Conservation (phyloP, 2,329 filamentous ascomycete genomes). For the Aspergillus bombycis region DNA sequence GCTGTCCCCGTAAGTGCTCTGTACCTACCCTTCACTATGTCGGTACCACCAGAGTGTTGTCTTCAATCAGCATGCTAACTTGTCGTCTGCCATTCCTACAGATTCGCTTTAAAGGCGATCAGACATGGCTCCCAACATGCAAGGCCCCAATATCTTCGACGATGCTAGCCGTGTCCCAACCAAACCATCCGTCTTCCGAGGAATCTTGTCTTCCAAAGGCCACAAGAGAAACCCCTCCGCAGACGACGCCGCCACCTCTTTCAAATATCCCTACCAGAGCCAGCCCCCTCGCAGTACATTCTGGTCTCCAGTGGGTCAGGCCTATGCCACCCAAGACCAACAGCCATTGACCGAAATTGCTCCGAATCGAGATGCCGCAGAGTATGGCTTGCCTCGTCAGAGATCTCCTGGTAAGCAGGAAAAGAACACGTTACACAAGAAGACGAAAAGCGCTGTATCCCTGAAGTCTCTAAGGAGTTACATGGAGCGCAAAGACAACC, state of each 20-base stretch:
- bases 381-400: constrained; percentile 28
- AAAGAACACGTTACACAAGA: constrained; percentile 52
- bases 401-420: constrained; percentile 44
- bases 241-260: constrained; percentile 29
- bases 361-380: constrained; percentile 39
- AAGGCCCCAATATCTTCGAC: constrained; percentile 41
- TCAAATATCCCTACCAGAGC: constrained; percentile 40
- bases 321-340: constrained; percentile 44
- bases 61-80: constrained; percentile 8
- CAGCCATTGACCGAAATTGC: constrained; percentile 43
- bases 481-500: constrained; percentile 50
- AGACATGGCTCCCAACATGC: constrained; percentile 37
- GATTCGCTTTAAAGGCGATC: constrained; percentile 36
- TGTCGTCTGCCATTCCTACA: constrained; percentile 9
- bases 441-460: constrained; percentile 58
- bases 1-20: constrained; percentile 21
- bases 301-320: constrained; percentile 52
- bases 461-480: constrained; percentile 52
- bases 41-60: background rate
- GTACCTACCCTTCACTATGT: constrained; percentile 12
- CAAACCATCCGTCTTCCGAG: constrained; percentile 54
- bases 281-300: constrained; percentile 43
- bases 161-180: constrained; percentile 38
- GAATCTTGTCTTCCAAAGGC: constrained; percentile 55
- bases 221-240: constrained; percentile 52